Base-by-base conservation (phyloP, 495 filamentous ascomycete species). In the Physcia stellaris region DNA sequence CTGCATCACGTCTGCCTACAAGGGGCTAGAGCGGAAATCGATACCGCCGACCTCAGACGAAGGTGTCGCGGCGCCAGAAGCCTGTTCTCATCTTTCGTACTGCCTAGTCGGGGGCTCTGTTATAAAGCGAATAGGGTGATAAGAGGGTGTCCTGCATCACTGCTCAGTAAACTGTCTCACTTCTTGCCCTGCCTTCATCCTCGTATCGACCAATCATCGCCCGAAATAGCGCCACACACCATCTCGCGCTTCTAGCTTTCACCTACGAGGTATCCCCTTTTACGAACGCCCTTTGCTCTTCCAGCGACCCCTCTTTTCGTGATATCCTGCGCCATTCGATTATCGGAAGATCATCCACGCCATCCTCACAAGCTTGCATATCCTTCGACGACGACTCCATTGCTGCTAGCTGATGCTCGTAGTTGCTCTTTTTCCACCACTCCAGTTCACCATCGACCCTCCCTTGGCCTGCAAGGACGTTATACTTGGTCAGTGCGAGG, bases 301-400 rank as follows among this genome's bases (percentile, higher is more conserved):
- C 6, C 1, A 0, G 15, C 13, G 4, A 5, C 1, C 28, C 21
- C 26, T 3, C 22, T 12, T n/a, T n/a, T n/a, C n/a, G 12, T 22
- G 24, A n/a, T 26, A 7, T 17, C 17, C 19, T 17, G 3, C n/a
- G n/a, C n/a, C n/a, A 13, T 16, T n/a, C 33, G 35, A 40, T 40
- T 24, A 24, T 30, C n/a, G 30, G 33, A 26, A 22, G 28, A 28
- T 32, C 15, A 16, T 36, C 27, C 20, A 15, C 24, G 28, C 19
- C 28, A n/a, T 26, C 30, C 39, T 50, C 47, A 50, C 43, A 50
- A 39, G 47, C 43, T 40, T 34, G 37, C 39, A 46, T 34, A 43
- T 19, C 15, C 21, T 30, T 30, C 37, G 34, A 49, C 24, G 18
- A 23, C 21, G 1, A 28, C n/a, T n/a, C n/a, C n/a, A n/a, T n/a